Base-by-base conservation (phyloP, 73 alveolate genomes). In the Durusdinium trenchii region DNA sequence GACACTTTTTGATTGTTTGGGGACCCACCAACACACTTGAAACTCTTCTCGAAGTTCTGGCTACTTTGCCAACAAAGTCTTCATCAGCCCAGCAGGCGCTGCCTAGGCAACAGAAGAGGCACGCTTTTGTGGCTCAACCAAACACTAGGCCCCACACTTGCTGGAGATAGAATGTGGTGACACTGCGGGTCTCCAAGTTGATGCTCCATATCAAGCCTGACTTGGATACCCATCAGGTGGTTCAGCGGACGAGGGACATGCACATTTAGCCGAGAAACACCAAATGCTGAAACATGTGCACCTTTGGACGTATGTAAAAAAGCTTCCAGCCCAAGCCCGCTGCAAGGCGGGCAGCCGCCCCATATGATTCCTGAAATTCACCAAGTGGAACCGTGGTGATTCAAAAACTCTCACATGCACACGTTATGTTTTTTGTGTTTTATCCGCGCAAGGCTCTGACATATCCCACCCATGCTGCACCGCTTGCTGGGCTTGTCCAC, bases 311-410 rank as follows among this genome's bases (percentile, higher is more conserved):
- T 16, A 83, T 26, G 76, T 83, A 83, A 38, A 42, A 83, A 35
- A 83, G 75, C 52, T 83, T 83, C 94, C 94, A 83, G 20, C 16
- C 3, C 14, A 12, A 6, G 2, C 36, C 16, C 3, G 50, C 94
- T 14, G 76, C 71, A 36, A 83, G 43, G 38, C 51, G 35, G 30
- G 52, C 75, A 6, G 40, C 30, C n/a, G 54, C 94, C 10, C 94
- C 94, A n/a, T 83, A 83, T 51, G 94, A 60, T n/a, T 83, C 94
- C 94, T 83, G 42, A 18, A 75, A 23, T 45, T 28, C 1, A 78
- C 16, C 40, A 78, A 43, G 36, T n/a, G 54, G 28, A 10, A 45
- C 40, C 57, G 10, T 64, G 6, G 79, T 16, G 38, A 6, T 9
- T 9, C 79, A 28, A 28, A 23, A 23, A 10, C 79, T 38, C 42